A percentile compares a stretch with the other conserved stretches of the same genome.
Conservation (phyloP, 1,284 basidiomycete genomes). For the Leccinum fallax region DNA sequence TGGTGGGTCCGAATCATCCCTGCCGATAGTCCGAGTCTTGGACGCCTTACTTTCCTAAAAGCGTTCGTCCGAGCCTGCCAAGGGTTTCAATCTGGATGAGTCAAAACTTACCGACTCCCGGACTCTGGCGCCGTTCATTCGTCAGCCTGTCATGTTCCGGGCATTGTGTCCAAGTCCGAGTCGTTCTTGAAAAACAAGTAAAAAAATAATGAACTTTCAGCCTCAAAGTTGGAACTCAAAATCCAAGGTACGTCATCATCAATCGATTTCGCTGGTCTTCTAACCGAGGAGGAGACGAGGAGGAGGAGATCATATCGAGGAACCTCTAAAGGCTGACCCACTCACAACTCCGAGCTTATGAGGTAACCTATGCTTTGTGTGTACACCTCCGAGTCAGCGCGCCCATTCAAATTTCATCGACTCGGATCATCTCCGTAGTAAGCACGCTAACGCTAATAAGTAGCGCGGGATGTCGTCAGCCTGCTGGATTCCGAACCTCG, state of each 20-base stretch:
- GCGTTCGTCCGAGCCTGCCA: neutral
- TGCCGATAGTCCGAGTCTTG: neutral
- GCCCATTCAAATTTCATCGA: conserved; percentile 4
- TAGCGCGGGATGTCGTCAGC: conserved; percentile 2
- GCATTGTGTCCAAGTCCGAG: neutral
- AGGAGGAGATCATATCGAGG: too few species aligned
- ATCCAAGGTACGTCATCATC: neutral
- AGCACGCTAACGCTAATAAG: neutral
- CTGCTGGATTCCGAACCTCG: neutral
- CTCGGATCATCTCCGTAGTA: neutral
- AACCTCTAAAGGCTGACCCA: neutral
- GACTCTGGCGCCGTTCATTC: neutral
- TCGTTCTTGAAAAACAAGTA: neutral
- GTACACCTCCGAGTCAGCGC: neutral
- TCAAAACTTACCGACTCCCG: neutral
- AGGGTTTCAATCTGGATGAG: neutral
- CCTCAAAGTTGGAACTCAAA: neutral
- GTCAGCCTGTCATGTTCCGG: neutral
- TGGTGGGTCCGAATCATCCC: neutral
- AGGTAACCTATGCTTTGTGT: neutral
- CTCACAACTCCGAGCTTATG: neutral
- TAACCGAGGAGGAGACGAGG: too few species aligned
- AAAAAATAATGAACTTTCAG: neutral
- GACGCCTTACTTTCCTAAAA: neutral
- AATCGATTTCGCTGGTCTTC: too few species aligned